These are phyloP conservation scores for Curvularia sp. DNA, from an alignment of 2,329 filamentous ascomycete species.

Conservation along the genomic window DNA sequence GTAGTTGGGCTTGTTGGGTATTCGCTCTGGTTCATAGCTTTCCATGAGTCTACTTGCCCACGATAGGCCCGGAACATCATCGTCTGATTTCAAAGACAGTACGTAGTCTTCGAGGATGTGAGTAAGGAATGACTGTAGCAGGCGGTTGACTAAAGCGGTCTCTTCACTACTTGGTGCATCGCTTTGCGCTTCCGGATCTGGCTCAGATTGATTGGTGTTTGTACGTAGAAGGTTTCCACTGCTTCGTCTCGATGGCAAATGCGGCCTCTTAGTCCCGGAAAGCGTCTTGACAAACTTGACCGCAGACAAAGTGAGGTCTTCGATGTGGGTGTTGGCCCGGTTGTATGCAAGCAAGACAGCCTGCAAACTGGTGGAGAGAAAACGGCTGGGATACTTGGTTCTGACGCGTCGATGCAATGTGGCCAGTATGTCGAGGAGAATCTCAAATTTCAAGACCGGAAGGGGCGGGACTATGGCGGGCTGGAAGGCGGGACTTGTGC, in stretches of 20 bases:
- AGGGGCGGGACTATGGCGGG: slow-evolving; percentile 47
- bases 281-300: slow-evolving; percentile 75
- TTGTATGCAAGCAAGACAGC: slow-evolving; percentile 73
- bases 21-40: slow-evolving; percentile 69
- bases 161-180: slow-evolving; percentile 61
- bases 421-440: slow-evolving; percentile 73
- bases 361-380: slow-evolving; percentile 77
- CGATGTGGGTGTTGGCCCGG: slow-evolving; percentile 61
- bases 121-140: slow-evolving; percentile 79
- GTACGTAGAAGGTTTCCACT: slow-evolving; percentile 55
- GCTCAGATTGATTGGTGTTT: slow-evolving; percentile 49
- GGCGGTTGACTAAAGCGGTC: slow-evolving; percentile 65
- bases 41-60: slow-evolving; percentile 69
- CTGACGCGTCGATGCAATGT: slow-evolving; percentile 77
- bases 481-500: slow-evolving; percentile 38
- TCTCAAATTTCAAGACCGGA: slow-evolving; percentile 67
- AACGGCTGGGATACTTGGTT: slow-evolving; percentile 79
- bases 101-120: slow-evolving; percentile 78
- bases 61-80: slow-evolving; percentile 58
- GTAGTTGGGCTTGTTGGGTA: slow-evolving; percentile 63
- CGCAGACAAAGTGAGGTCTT: slow-evolving; percentile 73
- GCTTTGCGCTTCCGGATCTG: slow-evolving; percentile 64
- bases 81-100: slow-evolving; percentile 56
- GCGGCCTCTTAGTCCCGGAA: slow-evolving; percentile 70
- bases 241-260: slow-evolving; percentile 65